Evolutionary conservation across 805 yeast species (phyloP), one percentile per base, ranked within the genome.

Genomic region (Wickerhamiella domercqiae): DNA sequence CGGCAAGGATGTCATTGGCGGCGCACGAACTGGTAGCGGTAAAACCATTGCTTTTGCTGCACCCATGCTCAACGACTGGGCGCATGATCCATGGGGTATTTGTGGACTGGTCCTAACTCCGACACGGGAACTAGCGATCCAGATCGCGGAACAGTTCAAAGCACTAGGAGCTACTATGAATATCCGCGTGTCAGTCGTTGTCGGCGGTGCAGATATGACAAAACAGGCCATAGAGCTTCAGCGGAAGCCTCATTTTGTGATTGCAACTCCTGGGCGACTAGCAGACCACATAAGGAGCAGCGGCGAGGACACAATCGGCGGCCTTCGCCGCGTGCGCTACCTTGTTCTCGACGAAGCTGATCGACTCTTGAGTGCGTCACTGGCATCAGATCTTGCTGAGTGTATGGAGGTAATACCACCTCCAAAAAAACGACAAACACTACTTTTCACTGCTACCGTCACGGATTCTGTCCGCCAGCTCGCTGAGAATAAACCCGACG

Each of bases 11-110:
- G 86, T 95, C 59, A 87, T 90, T 37, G 99, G 98, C 36, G 98
- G 98, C 31, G 98, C 98, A 22, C 80, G 80, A 56, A 90, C 98
- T 0, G 98, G 98, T 59, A 78, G 93, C 14, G 98, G 98, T 70
- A 90, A 90, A 55, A 90, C 98, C 1, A 75, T 90, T 17, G 95
- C 97, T 1, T 90, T 90, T 67, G 97, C 87, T 1, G 93, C 83
- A n/a, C 98, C 98, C 2, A 87, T 90, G 82, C 63, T 90, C 39
- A 73, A 93, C 1, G 68, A 78, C 52, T 90, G 97, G 95, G 80
- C 96, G 0, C 79, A 77, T 47, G 97, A 90, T 55, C 98, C 98
- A 1, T 70, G 70, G 56, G 98, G 96, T 1, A 79, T 90, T 28
- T 90, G 67, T 57, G 98, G 96, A 3, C 61, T 90, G 2, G 70